A percentile compares a stretch with the other conserved stretches of the same genome.
Evolutionary conservation across 768 basidiomycete genomes (phyloP).

Genomic region (Pisolithus tinctorius): DNA sequence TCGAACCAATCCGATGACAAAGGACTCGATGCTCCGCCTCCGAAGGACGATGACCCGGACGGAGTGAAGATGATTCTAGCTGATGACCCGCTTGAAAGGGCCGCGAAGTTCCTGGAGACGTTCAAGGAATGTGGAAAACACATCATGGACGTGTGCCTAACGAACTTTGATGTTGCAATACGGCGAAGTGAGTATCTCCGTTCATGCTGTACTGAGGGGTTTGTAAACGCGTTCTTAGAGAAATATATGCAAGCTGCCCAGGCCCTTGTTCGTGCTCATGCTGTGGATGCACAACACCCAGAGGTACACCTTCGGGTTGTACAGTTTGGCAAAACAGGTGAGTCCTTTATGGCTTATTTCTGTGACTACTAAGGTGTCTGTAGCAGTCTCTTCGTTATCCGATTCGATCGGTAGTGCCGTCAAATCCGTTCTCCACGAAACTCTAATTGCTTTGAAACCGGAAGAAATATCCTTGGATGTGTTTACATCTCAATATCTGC

Average conservation of each 20-base stretch:
- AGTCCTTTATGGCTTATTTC: conserved; percentile 9
- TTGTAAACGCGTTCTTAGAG: conserved; percentile 36
- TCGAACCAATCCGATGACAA: conserved; percentile 49
- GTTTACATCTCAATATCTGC: conserved; percentile 72
- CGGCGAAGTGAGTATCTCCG: conserved; percentile 59
- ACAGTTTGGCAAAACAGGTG: conserved; percentile 54
- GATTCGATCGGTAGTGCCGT: conserved; percentile 41
- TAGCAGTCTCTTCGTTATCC: conserved; percentile 38
- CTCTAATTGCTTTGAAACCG: conserved; percentile 48
- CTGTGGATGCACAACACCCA: conserved; percentile 49
- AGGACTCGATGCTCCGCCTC: conserved; percentile 48
- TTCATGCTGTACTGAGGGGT: not conserved
- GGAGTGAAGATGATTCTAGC: conserved; percentile 63
- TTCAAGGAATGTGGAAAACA: conserved; percentile 45
- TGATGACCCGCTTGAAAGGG: conserved; percentile 65
- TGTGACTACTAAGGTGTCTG: conserved; percentile 1
- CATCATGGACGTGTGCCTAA: conserved; percentile 66
- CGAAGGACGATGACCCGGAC: conserved; percentile 80
- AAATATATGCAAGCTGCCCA: conserved; percentile 74
- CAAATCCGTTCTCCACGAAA: conserved; percentile 42
- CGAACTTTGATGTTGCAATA: conserved; percentile 74
- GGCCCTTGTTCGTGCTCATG: conserved; percentile 53
- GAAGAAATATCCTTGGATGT: conserved; percentile 51
- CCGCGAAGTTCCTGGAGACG: conserved; percentile 63
- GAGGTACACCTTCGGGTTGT: conserved; percentile 67